A percentile compares a stretch with the other conserved stretches of the same genome.
Evolutionary conservation across 2,329 filamentous ascomycete genomes (phyloP).

Genomic region (Sporothrix globosa): DNA sequence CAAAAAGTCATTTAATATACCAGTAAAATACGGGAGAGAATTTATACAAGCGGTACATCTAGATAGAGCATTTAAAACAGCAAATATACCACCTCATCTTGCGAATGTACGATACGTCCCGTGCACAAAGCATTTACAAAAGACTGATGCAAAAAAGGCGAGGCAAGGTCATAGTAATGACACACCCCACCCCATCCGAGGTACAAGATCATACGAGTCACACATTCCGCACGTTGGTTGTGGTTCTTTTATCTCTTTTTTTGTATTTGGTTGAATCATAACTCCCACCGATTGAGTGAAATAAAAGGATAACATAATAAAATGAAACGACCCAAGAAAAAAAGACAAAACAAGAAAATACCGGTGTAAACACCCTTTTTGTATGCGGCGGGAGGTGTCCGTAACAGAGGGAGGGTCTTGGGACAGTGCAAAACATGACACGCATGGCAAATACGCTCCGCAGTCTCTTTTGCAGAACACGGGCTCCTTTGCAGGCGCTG

Average conservation of each 20-base stretch:
- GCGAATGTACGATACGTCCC: not conserved
- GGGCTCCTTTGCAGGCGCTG: not conserved
- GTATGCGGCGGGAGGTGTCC: not conserved
- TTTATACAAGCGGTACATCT: slow-evolving; percentile 5
- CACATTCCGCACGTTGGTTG: not conserved
- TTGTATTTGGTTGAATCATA: slow-evolving; percentile 28
- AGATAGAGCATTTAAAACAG: not conserved
- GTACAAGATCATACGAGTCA: not conserved
- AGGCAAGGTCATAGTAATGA: no score
- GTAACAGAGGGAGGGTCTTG: not conserved
- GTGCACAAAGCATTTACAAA: no score
- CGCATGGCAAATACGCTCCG: not conserved
- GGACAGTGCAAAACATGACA: not conserved
- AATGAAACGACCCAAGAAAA: slow-evolving; percentile 28
- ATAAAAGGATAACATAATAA: slow-evolving; percentile 29
- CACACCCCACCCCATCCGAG: no score
- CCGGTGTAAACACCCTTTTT: slow-evolving; percentile 27
- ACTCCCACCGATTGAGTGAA: slow-evolving; percentile 27
- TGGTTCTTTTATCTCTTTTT: slow-evolving; percentile 25
- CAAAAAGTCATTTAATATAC: slow-evolving; percentile 9
- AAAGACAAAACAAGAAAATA: slow-evolving; percentile 25
- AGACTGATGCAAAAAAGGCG: no score
- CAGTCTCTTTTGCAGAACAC: not conserved
- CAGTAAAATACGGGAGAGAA: not conserved
- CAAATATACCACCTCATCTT: not conserved